phyloP scores from a whole-genome alignment of 2,329 filamentous ascomycete species.

The Amauroascus niger region DNA sequence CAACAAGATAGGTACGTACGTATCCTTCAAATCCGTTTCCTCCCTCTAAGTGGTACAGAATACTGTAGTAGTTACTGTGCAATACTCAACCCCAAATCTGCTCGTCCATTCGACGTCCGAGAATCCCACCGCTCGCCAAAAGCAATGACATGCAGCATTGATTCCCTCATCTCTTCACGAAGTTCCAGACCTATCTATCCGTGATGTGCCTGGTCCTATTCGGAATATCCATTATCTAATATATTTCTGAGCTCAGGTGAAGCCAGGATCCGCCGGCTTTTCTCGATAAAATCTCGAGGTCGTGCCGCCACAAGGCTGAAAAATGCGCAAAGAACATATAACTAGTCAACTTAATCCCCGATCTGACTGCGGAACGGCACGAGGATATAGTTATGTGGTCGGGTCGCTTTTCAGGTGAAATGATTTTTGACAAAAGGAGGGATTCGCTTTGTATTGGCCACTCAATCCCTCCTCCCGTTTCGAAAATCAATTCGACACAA shows the following conservation, averaged over 20 bases:
- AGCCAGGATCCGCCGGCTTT: background rate
- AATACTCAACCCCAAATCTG: background rate
- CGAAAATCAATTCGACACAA: background rate
- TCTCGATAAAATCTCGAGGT: background rate
- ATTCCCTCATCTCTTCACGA: background rate
- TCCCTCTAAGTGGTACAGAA: background rate
- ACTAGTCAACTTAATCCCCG: too few species aligned
- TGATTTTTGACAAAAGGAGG: background rate
- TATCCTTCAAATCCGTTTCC: background rate
- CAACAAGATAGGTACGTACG: background rate
- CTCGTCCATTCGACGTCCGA: background rate
- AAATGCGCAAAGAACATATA: background rate
- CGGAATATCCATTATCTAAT: background rate
- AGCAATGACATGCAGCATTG: background rate
- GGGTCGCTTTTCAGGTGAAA: background rate
- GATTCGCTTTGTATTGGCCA: background rate
- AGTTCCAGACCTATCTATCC: background rate
- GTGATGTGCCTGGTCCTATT: background rate
- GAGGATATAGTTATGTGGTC: background rate
- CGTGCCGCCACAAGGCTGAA: slow-evolving; percentile 2
- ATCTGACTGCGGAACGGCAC: background rate
- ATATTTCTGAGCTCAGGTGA: background rate
- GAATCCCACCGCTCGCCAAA: background rate
- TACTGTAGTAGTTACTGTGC: slow-evolving; percentile 2
- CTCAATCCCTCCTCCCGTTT: background rate